A percentile compares a stretch with the other conserved stretches of the same genome.
phyloP scores from a whole-genome alignment of 768 basidiomycete genomes.

The Boletus tylopilopsis region DNA sequence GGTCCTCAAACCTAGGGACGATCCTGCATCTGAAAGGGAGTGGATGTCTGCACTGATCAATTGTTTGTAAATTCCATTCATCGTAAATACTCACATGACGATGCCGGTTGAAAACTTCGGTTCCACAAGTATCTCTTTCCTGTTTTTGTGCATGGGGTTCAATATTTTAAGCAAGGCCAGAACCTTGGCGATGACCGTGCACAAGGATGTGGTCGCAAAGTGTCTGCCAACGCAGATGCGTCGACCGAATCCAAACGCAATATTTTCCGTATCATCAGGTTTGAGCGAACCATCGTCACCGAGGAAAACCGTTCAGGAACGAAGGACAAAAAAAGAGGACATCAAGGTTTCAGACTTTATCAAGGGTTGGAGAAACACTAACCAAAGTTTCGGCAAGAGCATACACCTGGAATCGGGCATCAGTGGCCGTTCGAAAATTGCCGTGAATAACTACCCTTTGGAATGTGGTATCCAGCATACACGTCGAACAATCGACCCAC shows the following conservation, averaged over 20 bases:
- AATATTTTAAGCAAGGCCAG: too few species aligned
- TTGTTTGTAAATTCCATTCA: too few species aligned
- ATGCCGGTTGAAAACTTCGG: too few species aligned
- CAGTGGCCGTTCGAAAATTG: neutral
- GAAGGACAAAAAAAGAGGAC: neutral
- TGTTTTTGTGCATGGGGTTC: too few species aligned
- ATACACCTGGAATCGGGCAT: neutral
- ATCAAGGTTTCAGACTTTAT: neutral
- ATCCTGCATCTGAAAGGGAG: neutral
- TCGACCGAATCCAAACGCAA: neutral
- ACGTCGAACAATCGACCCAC: too few species aligned
- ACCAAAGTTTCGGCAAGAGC: neutral
- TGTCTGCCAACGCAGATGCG: neutral
- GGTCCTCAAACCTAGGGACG: neutral
- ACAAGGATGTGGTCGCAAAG: neutral
- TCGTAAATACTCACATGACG: too few species aligned
- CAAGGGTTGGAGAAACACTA: neutral
- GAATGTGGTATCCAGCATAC: conserved; percentile 42
- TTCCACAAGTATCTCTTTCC: too few species aligned
- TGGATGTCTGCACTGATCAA: neutral
- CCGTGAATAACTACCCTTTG: conserved; percentile 26
- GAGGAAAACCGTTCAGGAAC: neutral
- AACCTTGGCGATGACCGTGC: neutral
- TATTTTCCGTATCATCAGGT: too few species aligned
- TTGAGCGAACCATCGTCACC: too few species aligned